phyloP scores from a whole-genome alignment of 2,329 filamentous ascomycete species.

The Colletotrichum sp. region DNA sequence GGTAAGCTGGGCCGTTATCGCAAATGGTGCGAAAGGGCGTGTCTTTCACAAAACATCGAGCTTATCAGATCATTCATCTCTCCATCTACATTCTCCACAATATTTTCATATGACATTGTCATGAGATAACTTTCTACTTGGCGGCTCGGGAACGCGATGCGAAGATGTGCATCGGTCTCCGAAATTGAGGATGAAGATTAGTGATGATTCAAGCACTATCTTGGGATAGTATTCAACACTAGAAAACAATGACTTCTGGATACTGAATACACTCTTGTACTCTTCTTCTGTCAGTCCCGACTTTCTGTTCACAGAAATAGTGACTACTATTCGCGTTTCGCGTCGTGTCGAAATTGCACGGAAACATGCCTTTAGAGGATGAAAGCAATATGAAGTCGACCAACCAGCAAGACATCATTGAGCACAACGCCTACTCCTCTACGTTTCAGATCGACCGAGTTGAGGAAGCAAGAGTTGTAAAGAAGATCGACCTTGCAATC shows the following conservation, averaged over 20 bases:
- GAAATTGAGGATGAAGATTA: neutral
- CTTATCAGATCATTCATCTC: neutral
- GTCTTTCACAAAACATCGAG: neutral
- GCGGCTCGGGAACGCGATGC: neutral
- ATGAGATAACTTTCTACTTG: neutral
- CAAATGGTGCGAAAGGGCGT: neutral
- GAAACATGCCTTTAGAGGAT: neutral
- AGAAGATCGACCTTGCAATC: neutral
- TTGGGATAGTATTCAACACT: neutral
- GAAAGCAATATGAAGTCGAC: neutral
- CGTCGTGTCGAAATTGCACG: neutral
- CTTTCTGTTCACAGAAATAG: neutral
- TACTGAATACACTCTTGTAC: neutral
- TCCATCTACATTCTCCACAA: neutral
- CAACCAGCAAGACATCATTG: rapidly evolving
- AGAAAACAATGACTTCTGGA: rapidly evolving
- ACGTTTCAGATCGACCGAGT: neutral
- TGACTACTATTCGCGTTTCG: rapidly evolving
- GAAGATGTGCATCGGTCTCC: neutral
- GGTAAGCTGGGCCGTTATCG: neutral
- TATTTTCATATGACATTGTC: neutral
- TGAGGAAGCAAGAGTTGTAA: neutral
- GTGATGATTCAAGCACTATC: neutral
- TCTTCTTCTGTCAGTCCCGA: rapidly evolving
- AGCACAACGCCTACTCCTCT: neutral